Evolutionary conservation across 1,284 basidiomycete species (phyloP), one percentile per base, ranked within the genome.

Genomic region (Moesziomyces sp.): DNA sequence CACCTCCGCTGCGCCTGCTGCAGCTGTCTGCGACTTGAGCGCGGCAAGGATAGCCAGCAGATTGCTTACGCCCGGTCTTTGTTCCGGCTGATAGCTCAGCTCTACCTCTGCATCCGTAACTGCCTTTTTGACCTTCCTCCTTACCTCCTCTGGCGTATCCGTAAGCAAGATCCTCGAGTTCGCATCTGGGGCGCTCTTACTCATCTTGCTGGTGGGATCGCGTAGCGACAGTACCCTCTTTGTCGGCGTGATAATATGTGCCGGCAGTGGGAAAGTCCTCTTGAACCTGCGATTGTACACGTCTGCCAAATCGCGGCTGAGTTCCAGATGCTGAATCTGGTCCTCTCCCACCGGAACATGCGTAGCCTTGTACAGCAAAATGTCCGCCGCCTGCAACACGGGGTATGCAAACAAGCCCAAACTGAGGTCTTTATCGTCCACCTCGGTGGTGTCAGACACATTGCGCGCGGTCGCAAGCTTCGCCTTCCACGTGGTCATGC

Each of bases 401-500:
- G 95, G 96, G 84, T 97, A 97, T 0, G 93, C 92, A 65, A 97
- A 90, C 26, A 97, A 86, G 0, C 95, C 95, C 0, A 91, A 88
- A 62, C 93, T 91, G 1, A 97, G 88, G 60, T 91, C 85, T 0
- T 90, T 90, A 66, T 96, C 93, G 78, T 93, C 90, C 5, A 94
- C 87, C 71, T 93, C 90, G 8, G 90, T 88, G 72, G 91, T 89
- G 3, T 91, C 89, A 0, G 55, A 56, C 13, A 28, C 60, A 77
- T 93, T 92, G 44, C 90, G 87, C 5, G 90, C 88, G 3, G 89
- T 88, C 3, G 91, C 92, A 1, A 96, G 85, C 68, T 92, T 90
- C 13, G 91, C 89, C 91, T 96, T 97, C 94, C 94, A 97, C 0
- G 93, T 95, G 2, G 94, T 97, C 94, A 97, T 96, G 44, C 94